These are phyloP conservation scores for Digitaria exilis DNA, from an alignment of 202 grass and related monocot species.

Conservation along the genomic window DNA sequence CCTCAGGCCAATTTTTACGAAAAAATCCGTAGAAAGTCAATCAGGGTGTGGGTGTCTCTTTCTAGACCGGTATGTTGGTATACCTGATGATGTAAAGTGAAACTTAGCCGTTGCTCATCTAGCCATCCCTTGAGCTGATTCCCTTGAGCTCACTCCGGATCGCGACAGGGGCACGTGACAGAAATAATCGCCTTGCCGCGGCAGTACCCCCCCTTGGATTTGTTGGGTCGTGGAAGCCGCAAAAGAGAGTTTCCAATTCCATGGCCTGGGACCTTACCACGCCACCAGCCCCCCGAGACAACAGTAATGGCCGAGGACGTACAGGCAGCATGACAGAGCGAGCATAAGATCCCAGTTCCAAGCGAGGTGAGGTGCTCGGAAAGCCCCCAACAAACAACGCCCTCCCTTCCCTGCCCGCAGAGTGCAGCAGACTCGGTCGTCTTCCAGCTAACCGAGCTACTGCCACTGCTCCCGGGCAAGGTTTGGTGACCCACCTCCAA, in stretches of 20 bases:
- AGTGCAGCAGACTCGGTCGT: neutral
- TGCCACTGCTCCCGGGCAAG: neutral
- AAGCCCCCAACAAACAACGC: neutral
- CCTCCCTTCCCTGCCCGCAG: no score
- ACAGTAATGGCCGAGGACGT: neutral
- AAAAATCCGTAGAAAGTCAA: no score
- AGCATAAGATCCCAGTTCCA: neutral
- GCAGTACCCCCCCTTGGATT: no score
- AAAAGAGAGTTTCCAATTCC: neutral
- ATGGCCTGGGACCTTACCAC: no score
- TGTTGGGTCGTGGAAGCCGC: neutral
- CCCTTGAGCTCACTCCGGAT: neutral
- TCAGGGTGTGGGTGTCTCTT: no score
- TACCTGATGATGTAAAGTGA: no score
- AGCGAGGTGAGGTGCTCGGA: neutral
- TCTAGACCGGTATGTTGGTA: no score
- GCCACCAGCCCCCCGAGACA: neutral
- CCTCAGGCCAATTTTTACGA: no score
- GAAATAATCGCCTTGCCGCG: neutral
- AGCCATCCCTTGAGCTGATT: no score
- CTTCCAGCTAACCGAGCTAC: neutral
- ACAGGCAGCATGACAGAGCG: neutral
- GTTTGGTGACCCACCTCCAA: conserved; percentile 36
- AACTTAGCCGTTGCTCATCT: no score
- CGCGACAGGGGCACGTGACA: conserved; percentile 2